A percentile compares a stretch with the other conserved stretches of the same genome.
Conservation (phyloP, 169 alveolate species). For the Plasmodium gaboni region DNA sequence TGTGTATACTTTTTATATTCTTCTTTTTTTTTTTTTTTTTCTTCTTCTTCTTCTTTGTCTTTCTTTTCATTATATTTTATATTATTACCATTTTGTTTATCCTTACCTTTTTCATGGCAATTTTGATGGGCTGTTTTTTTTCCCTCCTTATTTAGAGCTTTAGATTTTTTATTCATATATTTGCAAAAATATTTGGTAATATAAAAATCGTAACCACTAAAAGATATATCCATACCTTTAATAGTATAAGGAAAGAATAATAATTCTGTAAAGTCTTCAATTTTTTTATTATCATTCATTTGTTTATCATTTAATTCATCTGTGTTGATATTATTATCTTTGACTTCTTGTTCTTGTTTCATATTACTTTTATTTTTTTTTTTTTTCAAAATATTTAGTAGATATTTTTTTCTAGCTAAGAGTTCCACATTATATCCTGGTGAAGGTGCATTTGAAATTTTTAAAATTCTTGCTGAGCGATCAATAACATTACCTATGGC, state of each 20-base stretch:
- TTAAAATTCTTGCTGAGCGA: conserved; percentile 96
- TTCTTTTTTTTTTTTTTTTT: no score
- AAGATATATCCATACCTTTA: conserved; percentile 98
- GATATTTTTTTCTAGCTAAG: conserved; percentile 90
- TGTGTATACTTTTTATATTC: no score
- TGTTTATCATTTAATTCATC: not conserved
- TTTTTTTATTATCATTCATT: not conserved
- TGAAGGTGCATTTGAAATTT: conserved; percentile 97
- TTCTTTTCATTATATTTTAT: not conserved
- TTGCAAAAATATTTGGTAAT: conserved; percentile 60
- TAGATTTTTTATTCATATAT: conserved; percentile 19
- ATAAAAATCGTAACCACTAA: conserved; percentile 89
- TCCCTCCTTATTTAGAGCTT: not conserved
- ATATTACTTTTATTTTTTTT: not conserved
- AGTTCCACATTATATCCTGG: conserved; percentile 99
- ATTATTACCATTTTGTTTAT: not conserved
- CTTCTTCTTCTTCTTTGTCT: not conserved
- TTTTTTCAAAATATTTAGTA: conserved; percentile 50
- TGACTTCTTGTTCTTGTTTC: not conserved
- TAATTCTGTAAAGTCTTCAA: conserved; percentile 82
- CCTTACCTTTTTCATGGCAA: not conserved
- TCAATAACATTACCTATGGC: conserved; percentile 99
- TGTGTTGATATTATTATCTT: not conserved
- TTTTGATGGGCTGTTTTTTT: not conserved
- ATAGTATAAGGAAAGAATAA: conserved; percentile 96